These are phyloP conservation scores for Mycena chlorophos DNA, from an alignment of 768 basidiomycete genomes.

Conservation along the genomic window DNA sequence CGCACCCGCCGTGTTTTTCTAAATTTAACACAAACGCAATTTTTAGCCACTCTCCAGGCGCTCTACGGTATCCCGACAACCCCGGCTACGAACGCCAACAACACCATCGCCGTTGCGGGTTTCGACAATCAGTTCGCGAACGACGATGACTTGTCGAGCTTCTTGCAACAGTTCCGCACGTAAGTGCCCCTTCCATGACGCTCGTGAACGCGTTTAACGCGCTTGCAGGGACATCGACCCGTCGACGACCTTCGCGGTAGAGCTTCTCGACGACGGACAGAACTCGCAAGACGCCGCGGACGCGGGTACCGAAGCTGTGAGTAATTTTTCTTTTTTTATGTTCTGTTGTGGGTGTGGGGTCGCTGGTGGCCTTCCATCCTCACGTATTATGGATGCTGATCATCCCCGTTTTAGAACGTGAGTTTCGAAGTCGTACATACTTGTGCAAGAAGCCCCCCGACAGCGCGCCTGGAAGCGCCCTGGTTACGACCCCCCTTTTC, in stretches of 20 bases:
- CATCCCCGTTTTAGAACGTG: constrained; percentile 1
- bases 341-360: too few relatives aligned
- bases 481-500: too few relatives aligned
- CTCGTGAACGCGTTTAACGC: too few relatives aligned
- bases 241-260: constrained; percentile 13
- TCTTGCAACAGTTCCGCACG: constrained; percentile 20
- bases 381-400: too few relatives aligned
- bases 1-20: background rate
- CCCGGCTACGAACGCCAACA: constrained; percentile 24
- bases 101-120: constrained; percentile 22
- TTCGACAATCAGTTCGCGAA: background rate
- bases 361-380: constrained; percentile 13
- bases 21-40: background rate
- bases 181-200: too few relatives aligned
- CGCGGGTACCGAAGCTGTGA: constrained; percentile 20
- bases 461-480: too few relatives aligned
- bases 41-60: constrained; percentile 24
- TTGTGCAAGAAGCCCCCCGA: too few relatives aligned
- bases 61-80: constrained; percentile 38
- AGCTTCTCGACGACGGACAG: constrained; percentile 16
- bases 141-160: constrained; percentile 18
- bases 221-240: constrained; percentile 20
- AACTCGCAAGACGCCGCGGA: constrained; percentile 15
- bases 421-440: background rate
- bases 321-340: background rate